Percentiles rank a stretch among this genome's conserved stretches.
Evolutionary conservation across 2,329 filamentous ascomycete species (phyloP).

Genomic region (Annulohypoxylon truncatum): DNA sequence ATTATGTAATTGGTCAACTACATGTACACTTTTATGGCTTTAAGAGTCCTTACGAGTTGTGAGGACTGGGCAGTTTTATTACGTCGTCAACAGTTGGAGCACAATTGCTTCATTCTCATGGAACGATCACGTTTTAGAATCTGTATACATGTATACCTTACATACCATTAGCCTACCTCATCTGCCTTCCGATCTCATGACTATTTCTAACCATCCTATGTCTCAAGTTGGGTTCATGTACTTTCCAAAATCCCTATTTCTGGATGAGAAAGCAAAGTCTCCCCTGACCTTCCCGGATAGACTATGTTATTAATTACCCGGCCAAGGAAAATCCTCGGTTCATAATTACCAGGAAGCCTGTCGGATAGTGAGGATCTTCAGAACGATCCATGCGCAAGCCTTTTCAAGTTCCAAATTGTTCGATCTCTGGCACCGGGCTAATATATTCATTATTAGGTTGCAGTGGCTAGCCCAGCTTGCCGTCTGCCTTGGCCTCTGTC

Average conservation of each 20-base stretch:
- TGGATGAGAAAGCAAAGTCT: constrained; percentile 19
- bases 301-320: not conserved
- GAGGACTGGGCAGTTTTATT: not conserved
- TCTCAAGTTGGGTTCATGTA: constrained; percentile 7
- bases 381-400: constrained; percentile 6
- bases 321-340: not conserved
- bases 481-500: constrained; percentile 77
- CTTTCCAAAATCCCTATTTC: constrained; percentile 18
- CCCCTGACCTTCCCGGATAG: constrained; percentile 6
- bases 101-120: constrained; percentile 15
- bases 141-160: constrained; percentile 41
- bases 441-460: constrained; percentile 34
- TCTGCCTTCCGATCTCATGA: constrained; percentile 1
- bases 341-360: not conserved
- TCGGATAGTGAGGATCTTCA: not conserved
- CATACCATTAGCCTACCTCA: constrained; percentile 20
- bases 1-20: not conserved
- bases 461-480: constrained; percentile 67
- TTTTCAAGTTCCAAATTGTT: constrained; percentile 17
- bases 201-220: constrained; percentile 4
- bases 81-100: not conserved
- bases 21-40: not conserved
- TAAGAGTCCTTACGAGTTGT: not conserved
- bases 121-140: constrained; percentile 20
- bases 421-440: constrained; percentile 9